Evolutionary conservation across 805 yeast species (phyloP), one percentile per base, ranked within the genome.

Genomic region (Sungouiella thailandica): DNA sequence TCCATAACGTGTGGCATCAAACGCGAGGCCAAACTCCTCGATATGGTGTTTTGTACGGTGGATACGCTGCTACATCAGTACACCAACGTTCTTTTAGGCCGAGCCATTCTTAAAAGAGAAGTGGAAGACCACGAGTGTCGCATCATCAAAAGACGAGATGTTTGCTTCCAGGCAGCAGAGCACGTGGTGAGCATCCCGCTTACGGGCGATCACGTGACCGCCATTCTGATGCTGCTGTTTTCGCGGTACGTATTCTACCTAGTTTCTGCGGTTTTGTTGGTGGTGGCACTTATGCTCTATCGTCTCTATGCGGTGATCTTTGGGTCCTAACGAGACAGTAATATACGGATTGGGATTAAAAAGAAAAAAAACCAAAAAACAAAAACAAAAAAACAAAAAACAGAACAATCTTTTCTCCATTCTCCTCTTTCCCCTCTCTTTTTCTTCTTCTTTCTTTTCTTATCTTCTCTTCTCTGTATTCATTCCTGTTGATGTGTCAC

Each of bases 101-200:
- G 50, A 40, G 69, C 69, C 13, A 65, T 66, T 16, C 46, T 66
- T 31, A 64, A 62, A 44, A 42, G 59, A 31, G 61, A 58, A 5
- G 47, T 66, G 20, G 39, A 38, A 15, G 41, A 32, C 2, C 22
- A 26, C 6, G 59, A 58, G 16, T 65, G 70, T 41, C 58, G 52
- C 35, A 43, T 65, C 17, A 55, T 66, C 18, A 49, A 44, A 31
- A 47, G 72, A 27, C 43, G 72, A 31, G 60, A 58, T 10, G 49
- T 66, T 5, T 66, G 72, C 29, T 56, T 47, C 32, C 65, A 53
- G 41, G 70, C 71, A 2, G 67, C 68, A 2, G 69, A 62, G 31
- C 60, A 61, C 35, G 68, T 65, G 17, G 65, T 65, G 11, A 55
- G 62, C 39, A 65, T 66, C 20, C 71, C 71, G 7, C 52, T 65